phyloP scores from a whole-genome alignment of 305 asterid genomes.

The Solanum hybrid region DNA sequence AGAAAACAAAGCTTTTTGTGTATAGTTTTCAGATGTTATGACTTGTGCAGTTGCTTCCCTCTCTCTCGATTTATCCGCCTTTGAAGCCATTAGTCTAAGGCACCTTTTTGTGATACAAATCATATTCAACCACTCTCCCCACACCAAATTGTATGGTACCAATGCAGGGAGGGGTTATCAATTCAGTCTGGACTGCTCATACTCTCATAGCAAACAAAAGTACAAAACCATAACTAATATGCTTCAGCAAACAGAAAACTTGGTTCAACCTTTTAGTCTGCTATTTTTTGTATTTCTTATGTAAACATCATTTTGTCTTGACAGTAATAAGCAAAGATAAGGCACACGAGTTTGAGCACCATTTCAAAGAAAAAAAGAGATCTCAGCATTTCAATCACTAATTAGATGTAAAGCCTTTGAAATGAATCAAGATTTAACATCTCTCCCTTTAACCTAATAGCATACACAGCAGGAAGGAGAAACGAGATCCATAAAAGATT shows the following conservation, averaged over 20 bases:
- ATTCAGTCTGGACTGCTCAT: not conserved
- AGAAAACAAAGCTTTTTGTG: not conserved
- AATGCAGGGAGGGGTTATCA: not conserved
- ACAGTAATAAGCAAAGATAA: not conserved
- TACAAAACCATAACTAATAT: not conserved
- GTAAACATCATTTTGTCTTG: not conserved
- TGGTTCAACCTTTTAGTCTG: not conserved
- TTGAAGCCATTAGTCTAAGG: not conserved
- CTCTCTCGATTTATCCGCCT: not conserved
- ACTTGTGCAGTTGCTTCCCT: not conserved
- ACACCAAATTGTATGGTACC: not conserved
- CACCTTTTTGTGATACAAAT: not conserved
- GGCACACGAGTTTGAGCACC: not conserved
- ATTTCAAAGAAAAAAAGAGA: not conserved
- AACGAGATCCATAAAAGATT: not conserved
- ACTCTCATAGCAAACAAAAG: not conserved
- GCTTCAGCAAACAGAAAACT: not conserved
- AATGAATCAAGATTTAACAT: not conserved
- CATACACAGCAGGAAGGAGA: not conserved
- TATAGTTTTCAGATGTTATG: not conserved
- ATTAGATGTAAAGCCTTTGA: not conserved
- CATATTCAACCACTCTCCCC: not conserved
- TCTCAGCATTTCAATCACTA: not conserved
- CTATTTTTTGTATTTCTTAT: not conserved
- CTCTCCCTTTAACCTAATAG: not conserved